Base-by-base conservation (phyloP, 2,329 filamentous ascomycete genomes). In the Sclerotinia spermophila region DNA sequence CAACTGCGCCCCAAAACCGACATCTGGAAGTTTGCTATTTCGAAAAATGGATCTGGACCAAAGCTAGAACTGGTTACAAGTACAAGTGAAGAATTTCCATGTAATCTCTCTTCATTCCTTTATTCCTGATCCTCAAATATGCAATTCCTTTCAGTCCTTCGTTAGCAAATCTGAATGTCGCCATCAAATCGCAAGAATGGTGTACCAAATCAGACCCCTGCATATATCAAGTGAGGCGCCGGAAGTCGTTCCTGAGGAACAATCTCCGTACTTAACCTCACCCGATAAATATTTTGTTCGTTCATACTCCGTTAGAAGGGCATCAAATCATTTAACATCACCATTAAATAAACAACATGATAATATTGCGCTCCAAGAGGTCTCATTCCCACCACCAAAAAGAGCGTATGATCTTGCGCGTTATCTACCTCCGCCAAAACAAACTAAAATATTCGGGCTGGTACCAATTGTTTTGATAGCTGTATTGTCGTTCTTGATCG, bases 401-500 rank as follows among this genome's bases (percentile, higher is more conserved):
- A n/a, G 61, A 59, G 61, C 61, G 67, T 67, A 70, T 48, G 42
- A 66, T 40, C 53, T 70, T 33, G 51, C 61, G 24, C 42, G 30
- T 33, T 53, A 45, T 30, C 5, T n/a, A 40, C 40, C 62, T 30
- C 27, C 61, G 11, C 53, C 68, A 70, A 59, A 58, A 10, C 30
- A 40, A 24, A 70, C 67, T 53, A 67, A 45, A 27, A 67, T 51
- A 27, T 48, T 70, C 15, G 71, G 70, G 10, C 48, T 73, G 48
- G 30, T 72, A 17, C 67, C 66, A 40, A 70, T 71, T 33, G 17
- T 72, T 21, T n/a, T 72, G 8, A 33, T 74, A 13, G 62, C 66
- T 55, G 30, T 72, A 21, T 33, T 70, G 17, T 72, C 73, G 2
- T 74, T 74, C 38, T n/a, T 73, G 2, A 40, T 74, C 10, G 73